Conservation (phyloP, 441 rosid species). For the Arabidopsis lyrata region DNA sequence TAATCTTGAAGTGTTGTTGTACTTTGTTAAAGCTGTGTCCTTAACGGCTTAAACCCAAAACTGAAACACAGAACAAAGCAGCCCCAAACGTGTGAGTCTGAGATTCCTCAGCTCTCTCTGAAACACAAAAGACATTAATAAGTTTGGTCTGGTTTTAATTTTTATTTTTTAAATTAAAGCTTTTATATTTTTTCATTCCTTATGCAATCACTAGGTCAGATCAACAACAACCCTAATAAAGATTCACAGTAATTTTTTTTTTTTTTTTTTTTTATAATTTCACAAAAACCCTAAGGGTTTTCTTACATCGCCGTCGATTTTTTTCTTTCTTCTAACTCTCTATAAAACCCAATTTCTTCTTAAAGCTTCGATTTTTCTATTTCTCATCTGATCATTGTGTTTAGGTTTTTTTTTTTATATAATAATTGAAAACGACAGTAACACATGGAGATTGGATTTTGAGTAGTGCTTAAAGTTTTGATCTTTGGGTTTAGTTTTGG, state of each 20-base stretch:
- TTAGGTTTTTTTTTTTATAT: not conserved
- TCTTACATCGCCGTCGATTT: constrained; percentile 88
- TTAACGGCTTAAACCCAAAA: constrained; percentile 33
- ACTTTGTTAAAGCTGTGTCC: constrained; percentile 27
- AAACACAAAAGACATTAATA: constrained; percentile 25
- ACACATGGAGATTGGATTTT: constrained; percentile 39
- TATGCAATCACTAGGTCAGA: constrained; percentile 19
- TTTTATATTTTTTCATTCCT: not conserved
- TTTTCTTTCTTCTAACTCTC: constrained; percentile 59
- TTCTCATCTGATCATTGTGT: constrained; percentile 31
- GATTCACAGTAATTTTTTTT: constrained; percentile 37
- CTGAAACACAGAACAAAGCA: constrained; percentile 35
- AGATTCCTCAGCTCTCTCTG: constrained; percentile 28
- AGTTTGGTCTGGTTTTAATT: not conserved
- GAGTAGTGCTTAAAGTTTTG: constrained; percentile 41
- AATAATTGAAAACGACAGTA: constrained; percentile 22
- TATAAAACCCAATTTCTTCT: constrained; percentile 30
- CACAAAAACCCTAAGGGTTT: constrained; percentile 83
- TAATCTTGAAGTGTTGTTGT: constrained; percentile 17
- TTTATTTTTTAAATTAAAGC: not conserved
- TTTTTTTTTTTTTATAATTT: constrained; percentile 43
- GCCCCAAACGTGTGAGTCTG: constrained; percentile 42
- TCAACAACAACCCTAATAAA: constrained; percentile 30
- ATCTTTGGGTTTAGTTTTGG: constrained; percentile 33
- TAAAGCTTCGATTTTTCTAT: constrained; percentile 13